A percentile compares a stretch with the other conserved stretches of the same genome.
These are phyloP conservation scores for Coemansia sp. DNA, from an alignment of 192 early-diverging fungal species.

Conservation along the genomic window DNA sequence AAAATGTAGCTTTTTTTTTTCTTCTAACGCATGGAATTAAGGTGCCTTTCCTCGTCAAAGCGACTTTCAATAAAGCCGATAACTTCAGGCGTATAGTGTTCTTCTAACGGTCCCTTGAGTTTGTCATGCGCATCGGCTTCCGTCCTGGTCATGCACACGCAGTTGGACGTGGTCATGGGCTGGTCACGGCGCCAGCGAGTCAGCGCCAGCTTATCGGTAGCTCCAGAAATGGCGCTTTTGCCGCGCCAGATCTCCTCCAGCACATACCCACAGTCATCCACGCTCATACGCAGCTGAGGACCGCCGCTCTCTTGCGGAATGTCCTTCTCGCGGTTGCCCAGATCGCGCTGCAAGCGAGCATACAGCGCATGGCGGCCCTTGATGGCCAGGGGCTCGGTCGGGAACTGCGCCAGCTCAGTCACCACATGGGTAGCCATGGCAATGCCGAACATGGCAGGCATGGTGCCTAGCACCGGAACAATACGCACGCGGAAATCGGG, in stretches of 20 bases:
- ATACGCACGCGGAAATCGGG: slow-evolving; percentile 92
- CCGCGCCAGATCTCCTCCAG: slow-evolving; percentile 90
- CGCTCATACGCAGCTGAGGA: slow-evolving; percentile 39
- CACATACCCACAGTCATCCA: slow-evolving; percentile 77
- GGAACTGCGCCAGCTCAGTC: slow-evolving; percentile 61
- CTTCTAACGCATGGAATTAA: slow-evolving; percentile 37
- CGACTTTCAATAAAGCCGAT: slow-evolving; percentile 32
- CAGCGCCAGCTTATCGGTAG: slow-evolving; percentile 69
- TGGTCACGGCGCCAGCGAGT: slow-evolving; percentile 71
- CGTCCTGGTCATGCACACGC: slow-evolving; percentile 78
- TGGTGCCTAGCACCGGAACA: slow-evolving; percentile 77
- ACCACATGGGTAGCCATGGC: slow-evolving; percentile 86
- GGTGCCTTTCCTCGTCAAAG: slow-evolving; percentile 36
- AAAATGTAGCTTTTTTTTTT: too few relatives aligned
- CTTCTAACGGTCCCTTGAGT: slow-evolving; percentile 28
- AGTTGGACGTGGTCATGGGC: slow-evolving; percentile 70
- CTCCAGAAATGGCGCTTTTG: slow-evolving; percentile 71
- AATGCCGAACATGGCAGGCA: slow-evolving; percentile 95
- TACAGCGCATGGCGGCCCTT: slow-evolving; percentile 77
- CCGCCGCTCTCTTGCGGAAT: slow-evolving; percentile 16
- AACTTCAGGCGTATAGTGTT: slow-evolving; percentile 34
- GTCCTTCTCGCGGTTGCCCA: slow-evolving; percentile 58
- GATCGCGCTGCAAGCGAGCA: slow-evolving; percentile 67
- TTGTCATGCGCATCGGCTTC: slow-evolving; percentile 64
- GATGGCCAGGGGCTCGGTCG: slow-evolving; percentile 69